Evolutionary conservation across 2,329 filamentous ascomycete species (phyloP).

Genomic region (Onygenales sp.): DNA sequence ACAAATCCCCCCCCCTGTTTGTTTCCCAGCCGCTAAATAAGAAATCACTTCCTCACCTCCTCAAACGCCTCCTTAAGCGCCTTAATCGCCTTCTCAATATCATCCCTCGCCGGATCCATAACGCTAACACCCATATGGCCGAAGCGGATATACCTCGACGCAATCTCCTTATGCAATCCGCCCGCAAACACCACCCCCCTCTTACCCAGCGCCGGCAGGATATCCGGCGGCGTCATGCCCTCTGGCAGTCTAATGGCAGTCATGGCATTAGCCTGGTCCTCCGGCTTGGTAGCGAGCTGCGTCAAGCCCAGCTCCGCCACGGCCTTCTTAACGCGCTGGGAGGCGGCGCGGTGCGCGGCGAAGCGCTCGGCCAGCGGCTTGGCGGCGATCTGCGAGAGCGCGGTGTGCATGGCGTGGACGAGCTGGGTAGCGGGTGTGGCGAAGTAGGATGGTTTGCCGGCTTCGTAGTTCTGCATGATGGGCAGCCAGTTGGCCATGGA

Average conservation of each 20-base stretch:
- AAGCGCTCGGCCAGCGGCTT: constrained; percentile 74
- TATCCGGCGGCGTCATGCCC: constrained; percentile 65
- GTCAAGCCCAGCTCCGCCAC: constrained; percentile 72
- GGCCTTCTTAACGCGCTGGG: constrained; percentile 77
- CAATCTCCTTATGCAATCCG: constrained; percentile 92
- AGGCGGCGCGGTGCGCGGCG: constrained; percentile 66
- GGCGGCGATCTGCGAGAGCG: constrained; percentile 76
- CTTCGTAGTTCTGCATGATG: constrained; percentile 99
- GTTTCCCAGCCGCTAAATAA: not conserved
- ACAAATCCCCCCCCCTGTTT: too few species aligned
- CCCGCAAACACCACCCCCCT: constrained; percentile 91
- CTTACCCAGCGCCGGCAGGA: constrained; percentile 75
- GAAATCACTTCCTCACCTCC: constrained; percentile 58
- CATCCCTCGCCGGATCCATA: constrained; percentile 65
- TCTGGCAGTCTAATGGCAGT: constrained; percentile 94
- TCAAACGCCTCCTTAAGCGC: constrained; percentile 64
- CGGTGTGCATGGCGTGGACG: constrained; percentile 82
- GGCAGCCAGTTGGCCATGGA: constrained; percentile 97
- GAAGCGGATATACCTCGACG: constrained; percentile 84
- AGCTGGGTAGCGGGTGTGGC: constrained; percentile 93
- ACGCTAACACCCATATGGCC: constrained; percentile 97
- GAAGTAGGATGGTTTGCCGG: constrained; percentile 95
- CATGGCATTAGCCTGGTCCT: constrained; percentile 95
- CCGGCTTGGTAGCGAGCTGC: constrained; percentile 73
- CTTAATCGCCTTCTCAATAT: constrained; percentile 75